Conservation (phyloP, 1,284 basidiomycete species). For the Violaceomyces palustris region DNA sequence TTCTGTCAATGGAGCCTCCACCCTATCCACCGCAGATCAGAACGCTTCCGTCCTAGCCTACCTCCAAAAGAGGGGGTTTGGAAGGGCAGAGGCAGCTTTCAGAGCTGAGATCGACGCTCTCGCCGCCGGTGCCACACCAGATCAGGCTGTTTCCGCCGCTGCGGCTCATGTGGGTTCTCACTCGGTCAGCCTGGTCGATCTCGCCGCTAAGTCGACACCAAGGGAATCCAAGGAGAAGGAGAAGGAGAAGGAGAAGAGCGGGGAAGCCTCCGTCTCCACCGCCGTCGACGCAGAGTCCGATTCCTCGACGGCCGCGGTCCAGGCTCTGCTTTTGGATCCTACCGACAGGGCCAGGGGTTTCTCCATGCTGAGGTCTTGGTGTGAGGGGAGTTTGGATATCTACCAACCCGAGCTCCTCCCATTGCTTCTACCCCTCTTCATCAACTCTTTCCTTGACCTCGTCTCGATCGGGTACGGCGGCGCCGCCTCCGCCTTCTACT, state of each 20-base stretch:
- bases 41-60: conserved; percentile 56
- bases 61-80: conserved; percentile 73
- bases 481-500: conserved; percentile 68
- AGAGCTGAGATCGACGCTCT: conserved; percentile 62
- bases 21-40: conserved; percentile 25
- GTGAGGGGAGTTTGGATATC: conserved; percentile 80
- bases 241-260: conserved; percentile 22
- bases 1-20: too few relatives aligned
- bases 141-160: conserved; percentile 26
- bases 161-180: conserved; percentile 55
- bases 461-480: conserved; percentile 84
- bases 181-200: conserved; percentile 61
- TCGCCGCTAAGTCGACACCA: conserved; percentile 43
- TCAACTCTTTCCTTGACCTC: conserved; percentile 92
- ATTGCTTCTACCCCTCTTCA: conserved; percentile 90
- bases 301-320: conserved; percentile 60
- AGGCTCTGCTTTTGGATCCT: conserved; percentile 75
- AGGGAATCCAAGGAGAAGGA: conserved; percentile 9
- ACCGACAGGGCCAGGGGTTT: conserved; percentile 84
- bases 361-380: conserved; percentile 85
- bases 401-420: conserved; percentile 84
- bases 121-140: conserved; percentile 19
- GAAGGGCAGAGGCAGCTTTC: conserved; percentile 69
- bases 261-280: conserved; percentile 5
- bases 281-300: conserved; percentile 16